Base-by-base conservation (phyloP, 2,329 filamentous ascomycete species). In the Ophiostoma fasciatum region DNA sequence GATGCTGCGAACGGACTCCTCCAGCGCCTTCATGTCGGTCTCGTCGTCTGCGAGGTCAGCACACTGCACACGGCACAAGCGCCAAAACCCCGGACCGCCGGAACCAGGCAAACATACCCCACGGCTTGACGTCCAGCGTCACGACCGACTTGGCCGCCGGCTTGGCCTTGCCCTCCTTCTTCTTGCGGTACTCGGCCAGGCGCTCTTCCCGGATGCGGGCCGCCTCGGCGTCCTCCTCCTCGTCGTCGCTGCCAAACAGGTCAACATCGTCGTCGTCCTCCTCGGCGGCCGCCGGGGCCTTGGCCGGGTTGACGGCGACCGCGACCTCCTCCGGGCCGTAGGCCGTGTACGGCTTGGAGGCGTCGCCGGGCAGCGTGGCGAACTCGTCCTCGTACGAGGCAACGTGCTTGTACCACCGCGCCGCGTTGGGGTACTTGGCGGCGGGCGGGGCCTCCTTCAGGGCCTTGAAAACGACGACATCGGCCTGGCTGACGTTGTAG, bases 321-420 rank as follows among this genome's bases (percentile, higher is more conserved):
- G 82, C 80, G 44, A 67, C 61, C 45, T 66, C 68, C 53, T 93
- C 87, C 46, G 90, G 90, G 54, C 90, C 90, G 67, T 96, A 96
- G 58, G 78, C 73, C 52, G 82, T 87, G 70, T 79, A 82, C 49
- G 79, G 70, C 71, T 90, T 85, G 61, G 81, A 80, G 51, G 87
- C 74, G 66, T 96, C 88, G 61, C 90, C 90, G 41, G 84, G 74
- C 35, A 98, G 82, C 47, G 77, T 81, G 53, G 80, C 70, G 69
- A 96, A 96, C 63, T 96, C 88, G 49, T 80, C 71, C 72, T 92
- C 78, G 68, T 82, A 94, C 51, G 82, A 81, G 60, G 82, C 75
- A 58, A 94, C 83, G 76, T 98, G 88, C 76, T 92, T 94, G 78
- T 94, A 94, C 90, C 90, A 98, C 63, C 90, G 81, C 57, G 83